Conservation (phyloP, 2,329 filamentous ascomycete genomes). For the Corinectria fuckeliana region DNA sequence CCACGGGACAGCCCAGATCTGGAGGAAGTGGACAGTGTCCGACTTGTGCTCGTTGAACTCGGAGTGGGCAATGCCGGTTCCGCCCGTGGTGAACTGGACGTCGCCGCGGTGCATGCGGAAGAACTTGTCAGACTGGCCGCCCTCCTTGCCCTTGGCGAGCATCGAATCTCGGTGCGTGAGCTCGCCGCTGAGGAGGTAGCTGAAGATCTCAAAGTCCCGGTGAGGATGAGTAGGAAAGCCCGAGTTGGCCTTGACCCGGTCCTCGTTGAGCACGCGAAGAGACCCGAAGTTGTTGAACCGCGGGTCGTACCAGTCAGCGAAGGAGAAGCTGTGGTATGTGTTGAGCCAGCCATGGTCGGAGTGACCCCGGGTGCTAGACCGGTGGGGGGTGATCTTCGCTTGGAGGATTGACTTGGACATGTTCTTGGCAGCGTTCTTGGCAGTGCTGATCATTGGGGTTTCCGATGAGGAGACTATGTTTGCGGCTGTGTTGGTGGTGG, state of each 20-base stretch:
- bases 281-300: slow-evolving; percentile 73
- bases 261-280: slow-evolving; percentile 87
- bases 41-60: slow-evolving; percentile 79
- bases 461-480: slow-evolving; percentile 7
- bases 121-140: slow-evolving; percentile 66
- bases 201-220: slow-evolving; percentile 88
- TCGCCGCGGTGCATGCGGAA: slow-evolving; percentile 78
- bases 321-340: slow-evolving; percentile 86
- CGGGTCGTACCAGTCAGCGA: slow-evolving; percentile 75
- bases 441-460: slow-evolving; percentile 44
- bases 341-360: slow-evolving; percentile 87
- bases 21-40: slow-evolving; percentile 81
- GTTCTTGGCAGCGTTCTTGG: slow-evolving; percentile 48
- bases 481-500: slow-evolving; percentile 3
- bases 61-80: slow-evolving; percentile 79
- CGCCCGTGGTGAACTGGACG: slow-evolving; percentile 90
- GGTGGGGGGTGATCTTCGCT: slow-evolving; percentile 77
- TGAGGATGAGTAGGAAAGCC: slow-evolving; percentile 89
- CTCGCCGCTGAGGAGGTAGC: slow-evolving; percentile 83
- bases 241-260: slow-evolving; percentile 74
- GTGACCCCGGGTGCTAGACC: slow-evolving; percentile 75
- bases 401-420: slow-evolving; percentile 70
- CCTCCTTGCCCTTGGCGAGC: slow-evolving; percentile 72
- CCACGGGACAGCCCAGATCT: slow-evolving; percentile 89
- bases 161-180: slow-evolving; percentile 89